Percentiles rank a stretch among this genome's conserved stretches.
Evolutionary conservation across 768 basidiomycete species (phyloP).

Genomic region (Hygrophoropsis aurantiaca): DNA sequence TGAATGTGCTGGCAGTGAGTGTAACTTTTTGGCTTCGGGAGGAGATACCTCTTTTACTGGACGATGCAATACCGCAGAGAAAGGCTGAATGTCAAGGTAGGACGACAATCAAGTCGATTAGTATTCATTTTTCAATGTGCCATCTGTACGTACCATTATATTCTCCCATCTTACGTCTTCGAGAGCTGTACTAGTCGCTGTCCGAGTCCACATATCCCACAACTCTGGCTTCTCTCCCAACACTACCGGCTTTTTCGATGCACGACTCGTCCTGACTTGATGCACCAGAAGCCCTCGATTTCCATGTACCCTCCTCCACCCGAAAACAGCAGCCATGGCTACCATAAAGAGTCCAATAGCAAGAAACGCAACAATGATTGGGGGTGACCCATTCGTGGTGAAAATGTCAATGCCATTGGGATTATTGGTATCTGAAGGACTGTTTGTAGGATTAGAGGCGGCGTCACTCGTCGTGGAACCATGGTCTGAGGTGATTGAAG

Average conservation of each 20-base stretch:
- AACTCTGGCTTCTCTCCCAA: constrained; percentile 37
- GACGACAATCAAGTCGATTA: background rate
- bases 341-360: constrained; percentile 55
- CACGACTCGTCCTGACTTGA: constrained; percentile 3
- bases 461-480: constrained; percentile 7
- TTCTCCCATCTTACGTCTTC: constrained; percentile 35
- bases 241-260: background rate
- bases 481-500: constrained; percentile 9
- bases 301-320: constrained; percentile 39
- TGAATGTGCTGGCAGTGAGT: background rate
- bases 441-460: constrained; percentile 1
- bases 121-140: background rate
- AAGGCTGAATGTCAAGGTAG: constrained; percentile 15
- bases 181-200: constrained; percentile 5
- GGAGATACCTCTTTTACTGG: background rate
- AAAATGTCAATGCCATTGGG: constrained; percentile 13
- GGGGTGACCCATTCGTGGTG: constrained; percentile 43
- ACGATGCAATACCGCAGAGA: constrained; percentile 17
- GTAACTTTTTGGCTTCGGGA: background rate
- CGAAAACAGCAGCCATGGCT: constrained; percentile 49
- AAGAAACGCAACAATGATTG: constrained; percentile 59
- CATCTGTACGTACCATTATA: constrained; percentile 37
- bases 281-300: constrained; percentile 10
- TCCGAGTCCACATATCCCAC: constrained; percentile 43
- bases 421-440: background rate